Evolutionary conservation across 148 eudicot species (phyloP), one percentile per base, ranked within the genome.

Genomic region (Rhododendron ovatum): DNA sequence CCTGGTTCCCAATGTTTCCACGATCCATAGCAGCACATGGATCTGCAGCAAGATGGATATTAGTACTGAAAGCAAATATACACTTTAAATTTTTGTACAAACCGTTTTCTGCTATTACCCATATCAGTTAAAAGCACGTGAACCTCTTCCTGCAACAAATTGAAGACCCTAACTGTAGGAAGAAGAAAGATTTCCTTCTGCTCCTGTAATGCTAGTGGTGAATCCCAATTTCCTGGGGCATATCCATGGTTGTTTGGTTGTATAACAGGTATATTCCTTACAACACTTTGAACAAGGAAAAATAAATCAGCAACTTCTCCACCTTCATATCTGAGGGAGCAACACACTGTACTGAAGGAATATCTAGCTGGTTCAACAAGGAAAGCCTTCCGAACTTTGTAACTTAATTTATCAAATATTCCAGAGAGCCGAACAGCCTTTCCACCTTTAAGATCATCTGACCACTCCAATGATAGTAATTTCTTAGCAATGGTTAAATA

Each of bases 111-210:
- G 79, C 59, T 45, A 20, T 81, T 94, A 95, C 99, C 99, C 90
- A 84, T 87, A 89, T 94, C 98, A 83, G 90, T 91, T 81, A 98
- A 88, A 82, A 89, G 91, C 84, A 98, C 98, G 87, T 91, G 92
- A 82, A 98, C 88, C 87, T 94, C 96, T 79, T 89, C 88, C 79
- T 98, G 92, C 91, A 98, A 91, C 84, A 98, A 89, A 87, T 98
- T 98, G 57, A 88, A 88, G 86, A 98, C 90, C 85, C 88, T 89
- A 85, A 98, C 88, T 83, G 99, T 94, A 86, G 99, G 99, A 90
- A 98, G 96, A 87, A 98, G 86, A 91, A 90, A 93, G 82, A 98
- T 87, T 90, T 98, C 98, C 90, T 94, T 98, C 92, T 95, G 98
- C 88, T 94, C 93, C 88, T 84, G 95, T 84, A 98, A 85, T 35